Conservation (phyloP, 371 early-diverging fungal species). For the Synchytrium microbalum region DNA sequence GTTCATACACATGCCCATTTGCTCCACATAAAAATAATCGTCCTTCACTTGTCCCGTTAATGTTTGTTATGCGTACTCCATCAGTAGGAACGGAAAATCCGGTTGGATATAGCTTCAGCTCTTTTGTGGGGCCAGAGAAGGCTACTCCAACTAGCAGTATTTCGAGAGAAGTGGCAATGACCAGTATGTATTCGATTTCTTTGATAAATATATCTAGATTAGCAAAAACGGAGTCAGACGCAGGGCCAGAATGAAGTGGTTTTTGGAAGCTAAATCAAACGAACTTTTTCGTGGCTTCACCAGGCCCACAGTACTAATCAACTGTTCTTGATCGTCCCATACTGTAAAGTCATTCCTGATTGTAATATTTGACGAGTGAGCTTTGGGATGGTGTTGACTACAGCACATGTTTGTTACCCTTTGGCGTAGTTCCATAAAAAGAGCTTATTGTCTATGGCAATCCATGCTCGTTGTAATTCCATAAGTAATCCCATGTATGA, state of each 20-base stretch:
- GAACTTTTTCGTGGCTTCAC: slow-evolving; percentile 56
- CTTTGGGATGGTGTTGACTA: no score
- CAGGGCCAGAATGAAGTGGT: neutral
- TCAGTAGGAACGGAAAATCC: slow-evolving; percentile 66
- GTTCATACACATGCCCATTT: slow-evolving; percentile 77
- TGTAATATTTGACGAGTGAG: neutral
- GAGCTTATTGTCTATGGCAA: slow-evolving; percentile 74
- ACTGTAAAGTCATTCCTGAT: slow-evolving; percentile 51
- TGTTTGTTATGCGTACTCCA: slow-evolving; percentile 63
- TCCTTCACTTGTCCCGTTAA: slow-evolving; percentile 67
- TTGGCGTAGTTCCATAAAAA: slow-evolving; percentile 78
- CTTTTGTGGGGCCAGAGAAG: slow-evolving; percentile 23
- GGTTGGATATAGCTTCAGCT: slow-evolving; percentile 40
- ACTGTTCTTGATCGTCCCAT: slow-evolving; percentile 73
- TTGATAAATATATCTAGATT: slow-evolving; percentile 66
- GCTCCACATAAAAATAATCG: slow-evolving; percentile 78
- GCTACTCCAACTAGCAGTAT: slow-evolving; percentile 69
- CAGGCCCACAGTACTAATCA: slow-evolving; percentile 74
- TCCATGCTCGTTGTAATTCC: slow-evolving; percentile 82
- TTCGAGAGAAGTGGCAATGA: slow-evolving; percentile 77
- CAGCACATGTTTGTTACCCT: no score
- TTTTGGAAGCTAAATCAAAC: slow-evolving; percentile 3
- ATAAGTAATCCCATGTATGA: slow-evolving; percentile 78
- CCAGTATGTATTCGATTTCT: slow-evolving; percentile 70
- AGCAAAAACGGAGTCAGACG: neutral